phyloP scores from a whole-genome alignment of 495 filamentous ascomycete species.

The Clohesyomyces aquaticus region DNA sequence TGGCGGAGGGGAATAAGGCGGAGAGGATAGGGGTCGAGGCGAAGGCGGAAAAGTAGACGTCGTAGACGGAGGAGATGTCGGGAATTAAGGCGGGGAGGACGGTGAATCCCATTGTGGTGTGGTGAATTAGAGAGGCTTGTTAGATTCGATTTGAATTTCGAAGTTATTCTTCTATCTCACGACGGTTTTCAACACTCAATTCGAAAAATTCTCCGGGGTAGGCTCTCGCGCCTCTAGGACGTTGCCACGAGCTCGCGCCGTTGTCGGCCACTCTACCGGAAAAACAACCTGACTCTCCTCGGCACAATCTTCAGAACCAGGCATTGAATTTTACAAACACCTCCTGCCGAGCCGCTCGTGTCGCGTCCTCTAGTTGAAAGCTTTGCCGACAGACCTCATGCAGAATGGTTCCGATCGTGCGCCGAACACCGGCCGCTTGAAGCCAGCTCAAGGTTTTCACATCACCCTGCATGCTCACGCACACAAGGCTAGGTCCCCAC shows the following conservation, averaged over 20 bases:
- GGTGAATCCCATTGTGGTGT: conserved; percentile 42
- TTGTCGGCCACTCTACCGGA: no score
- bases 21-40: conserved; percentile 41
- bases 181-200: no score
- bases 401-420: neutral
- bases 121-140: neutral
- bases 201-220: no score
- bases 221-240: no score
- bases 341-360: no score
- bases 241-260: no score
- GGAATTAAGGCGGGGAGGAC: conserved; percentile 51
- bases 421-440: neutral
- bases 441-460: neutral
- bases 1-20: neutral
- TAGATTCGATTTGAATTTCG: neutral
- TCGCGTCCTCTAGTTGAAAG: neutral
- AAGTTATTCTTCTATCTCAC: no score
- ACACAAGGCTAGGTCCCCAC: neutral
- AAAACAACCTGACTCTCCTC: no score
- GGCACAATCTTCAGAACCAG: no score
- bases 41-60: conserved; percentile 52
- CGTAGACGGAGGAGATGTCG: conserved; percentile 49
- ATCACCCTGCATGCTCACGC: neutral
- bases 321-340: no score
- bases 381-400: neutral